Base-by-base conservation (phyloP, 306 rosid genomes). In the Cajanus cajan region DNA sequence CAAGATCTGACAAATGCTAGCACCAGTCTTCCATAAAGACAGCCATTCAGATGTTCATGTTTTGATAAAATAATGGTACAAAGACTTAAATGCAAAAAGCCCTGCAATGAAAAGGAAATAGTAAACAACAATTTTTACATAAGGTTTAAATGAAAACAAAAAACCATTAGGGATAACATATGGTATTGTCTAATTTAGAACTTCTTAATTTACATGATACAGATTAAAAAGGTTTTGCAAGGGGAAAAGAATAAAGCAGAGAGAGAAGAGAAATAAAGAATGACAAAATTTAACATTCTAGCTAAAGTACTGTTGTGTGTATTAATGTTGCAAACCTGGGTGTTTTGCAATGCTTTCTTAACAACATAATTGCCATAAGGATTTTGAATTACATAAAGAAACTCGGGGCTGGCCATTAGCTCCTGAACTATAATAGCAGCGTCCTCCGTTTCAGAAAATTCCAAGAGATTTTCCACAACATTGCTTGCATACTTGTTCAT, bases 281-380 rank as follows among this genome's bases (percentile, higher is more conserved):
- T 59, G 40, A 14, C 4, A 59, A 65, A 37, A 18, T 9, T 9
- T 39, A 39, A 22, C 9, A 65, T 8, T 7, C 14, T 4, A 18
- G 4, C 45, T 33, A 41, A 11, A 22, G 25, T 10, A 45, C 36
- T 16, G n/a, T 22, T n/a, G n/a, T 25, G 64, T 5, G 5, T 5
- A 58, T 12, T 37, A n/a, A 34, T 14, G 47, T 51, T 70, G n/a
- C n/a, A 81, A 65, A 85, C 91, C 89, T 65, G 4, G 2, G 87
- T 74, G 14, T 1, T 40, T 18, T 65, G 1, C 8, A 84, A 4
- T n/a, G 90, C 90, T 24, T 33, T 44, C 78, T 87, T 91, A 80
- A 18, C 82, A 69, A 91, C 88, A 44, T 22, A 89, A 76, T 89
- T 89, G 9, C 89, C 91, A 16, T 0, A 89, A 2, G 57, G 65